Base-by-base conservation (phyloP, 805 yeast species). In the Candida xyloterini region DNA sequence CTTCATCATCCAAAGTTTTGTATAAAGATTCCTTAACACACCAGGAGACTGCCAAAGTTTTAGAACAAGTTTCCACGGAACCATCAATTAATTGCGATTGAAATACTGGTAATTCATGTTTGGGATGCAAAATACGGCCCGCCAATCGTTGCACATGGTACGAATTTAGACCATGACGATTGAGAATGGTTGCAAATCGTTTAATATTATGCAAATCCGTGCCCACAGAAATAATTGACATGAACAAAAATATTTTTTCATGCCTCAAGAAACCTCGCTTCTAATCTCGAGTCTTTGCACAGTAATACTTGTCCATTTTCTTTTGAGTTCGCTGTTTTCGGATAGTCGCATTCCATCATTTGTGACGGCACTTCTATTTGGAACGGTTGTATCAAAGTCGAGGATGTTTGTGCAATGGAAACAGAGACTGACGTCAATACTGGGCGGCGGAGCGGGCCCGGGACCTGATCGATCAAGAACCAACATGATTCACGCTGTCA, bases 11-110 rank as follows among this genome's bases (percentile, higher is more conserved):
- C 41, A 85, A 57, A 0, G 81, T 68, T 57, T 85, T 85, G 57
- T 66, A 85, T 7, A 83, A 53, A 1, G 93, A 90, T 51, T 85
- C 95, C 48, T 85, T 85, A 7, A 75, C 64, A 8, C 88, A 81
- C 95, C 95, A 85, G 14, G 74, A 50, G 2, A 78, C 76, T 1
- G 86, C 74, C 14, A 84, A 56, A 3, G 66, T 53, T 25, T 55
- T 55, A 7, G 65, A 57, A 28, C 66, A 56, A 7, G 52, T 46
- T 1, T 50, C 54, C 1, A 52, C 10, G n/a, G 65, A 56, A 7
- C 53, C 40, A 7, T 42, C 21, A 3, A 33, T 14, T 4, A 27
- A 7, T 9, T 35, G 15, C 46, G 22, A 4, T 46, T 35, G 37
- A 73, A 71, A 4, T 38, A 42, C 2, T 9, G 71, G 71, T 62